Evolutionary conservation across 768 basidiomycete species (phyloP).

Genomic region (Rhizopogon vinicolor): DNA sequence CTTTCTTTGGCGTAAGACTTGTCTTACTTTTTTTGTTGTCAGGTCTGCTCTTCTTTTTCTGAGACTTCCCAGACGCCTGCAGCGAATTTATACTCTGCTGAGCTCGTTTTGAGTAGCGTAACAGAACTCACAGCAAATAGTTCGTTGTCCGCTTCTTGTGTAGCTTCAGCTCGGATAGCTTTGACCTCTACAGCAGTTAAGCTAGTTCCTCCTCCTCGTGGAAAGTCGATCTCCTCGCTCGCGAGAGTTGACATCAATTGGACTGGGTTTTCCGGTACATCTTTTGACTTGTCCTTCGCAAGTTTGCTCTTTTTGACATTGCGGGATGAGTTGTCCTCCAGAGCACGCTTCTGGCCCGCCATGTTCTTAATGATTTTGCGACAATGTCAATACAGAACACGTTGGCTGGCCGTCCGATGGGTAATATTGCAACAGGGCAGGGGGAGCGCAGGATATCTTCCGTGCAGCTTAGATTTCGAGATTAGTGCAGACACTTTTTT

Average conservation of each 20-base stretch:
- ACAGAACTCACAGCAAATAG: constrained; percentile 57
- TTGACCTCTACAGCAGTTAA: constrained; percentile 91
- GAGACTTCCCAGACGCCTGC: constrained; percentile 38
- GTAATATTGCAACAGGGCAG: neutral
- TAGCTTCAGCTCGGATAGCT: constrained; percentile 76
- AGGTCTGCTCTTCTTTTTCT: constrained; percentile 45
- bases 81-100: constrained; percentile 10
- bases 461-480: neutral
- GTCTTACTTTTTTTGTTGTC: constrained; percentile 32
- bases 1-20: constrained; percentile 38
- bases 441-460: neutral
- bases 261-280: constrained; percentile 21
- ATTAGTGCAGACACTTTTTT: too few relatives aligned
- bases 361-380: constrained; percentile 19
- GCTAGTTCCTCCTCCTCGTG: constrained; percentile 87
- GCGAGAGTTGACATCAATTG: constrained; percentile 35
- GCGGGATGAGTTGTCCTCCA: constrained; percentile 50
- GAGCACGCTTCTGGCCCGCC: constrained; percentile 55
- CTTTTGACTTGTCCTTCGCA: constrained; percentile 22
- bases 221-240: constrained; percentile 84
- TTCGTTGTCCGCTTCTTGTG: constrained; percentile 79
- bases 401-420: neutral
- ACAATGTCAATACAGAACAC: neutral
- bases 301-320: constrained; percentile 63
- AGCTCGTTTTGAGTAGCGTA: neutral